Evolutionary conservation across 2,329 filamentous ascomycete genomes (phyloP).

Genomic region (Amylocarpus encephaloides): DNA sequence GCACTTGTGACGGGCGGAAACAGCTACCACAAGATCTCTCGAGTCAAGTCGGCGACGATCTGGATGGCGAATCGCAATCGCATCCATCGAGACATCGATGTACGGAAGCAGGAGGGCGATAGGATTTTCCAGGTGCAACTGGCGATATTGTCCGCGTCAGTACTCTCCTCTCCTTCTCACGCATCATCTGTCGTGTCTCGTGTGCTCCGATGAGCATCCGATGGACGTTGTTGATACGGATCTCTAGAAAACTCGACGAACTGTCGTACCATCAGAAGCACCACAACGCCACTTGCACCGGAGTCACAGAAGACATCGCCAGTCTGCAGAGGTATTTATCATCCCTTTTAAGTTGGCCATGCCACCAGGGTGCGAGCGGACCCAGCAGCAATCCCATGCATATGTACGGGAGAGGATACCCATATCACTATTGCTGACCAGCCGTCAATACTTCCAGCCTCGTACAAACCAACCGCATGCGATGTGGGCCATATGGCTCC

Average conservation of each 20-base stretch:
- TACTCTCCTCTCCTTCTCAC: slow-evolving; percentile 1
- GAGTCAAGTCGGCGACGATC: slow-evolving; percentile 16
- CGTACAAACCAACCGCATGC: neutral
- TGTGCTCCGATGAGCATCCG: neutral
- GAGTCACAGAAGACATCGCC: slow-evolving; percentile 5
- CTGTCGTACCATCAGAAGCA: slow-evolving; percentile 22
- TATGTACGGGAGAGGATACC: neutral
- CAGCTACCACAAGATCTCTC: slow-evolving; percentile 17
- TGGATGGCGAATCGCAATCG: slow-evolving; percentile 19
- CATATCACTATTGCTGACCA: neutral
- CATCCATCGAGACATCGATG: slow-evolving; percentile 18
- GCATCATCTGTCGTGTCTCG: neutral
- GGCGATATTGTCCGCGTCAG: slow-evolving; percentile 20
- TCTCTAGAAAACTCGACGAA: slow-evolving; percentile 20
- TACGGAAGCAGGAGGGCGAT: slow-evolving; percentile 17
- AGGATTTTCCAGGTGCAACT: slow-evolving; percentile 21
- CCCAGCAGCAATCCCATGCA: neutral
- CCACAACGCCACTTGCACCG: slow-evolving; percentile 16
- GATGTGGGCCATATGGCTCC: neutral
- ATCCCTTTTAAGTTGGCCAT: neutral
- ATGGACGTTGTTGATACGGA: neutral
- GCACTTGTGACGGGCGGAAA: slow-evolving; percentile 12
- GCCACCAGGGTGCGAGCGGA: neutral
- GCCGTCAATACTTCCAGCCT: neutral
- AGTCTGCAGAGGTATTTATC: slow-evolving; percentile 5